Evolutionary conservation across 371 early-diverging fungal species (phyloP).

Genomic region (Mucor mucedo): DNA sequence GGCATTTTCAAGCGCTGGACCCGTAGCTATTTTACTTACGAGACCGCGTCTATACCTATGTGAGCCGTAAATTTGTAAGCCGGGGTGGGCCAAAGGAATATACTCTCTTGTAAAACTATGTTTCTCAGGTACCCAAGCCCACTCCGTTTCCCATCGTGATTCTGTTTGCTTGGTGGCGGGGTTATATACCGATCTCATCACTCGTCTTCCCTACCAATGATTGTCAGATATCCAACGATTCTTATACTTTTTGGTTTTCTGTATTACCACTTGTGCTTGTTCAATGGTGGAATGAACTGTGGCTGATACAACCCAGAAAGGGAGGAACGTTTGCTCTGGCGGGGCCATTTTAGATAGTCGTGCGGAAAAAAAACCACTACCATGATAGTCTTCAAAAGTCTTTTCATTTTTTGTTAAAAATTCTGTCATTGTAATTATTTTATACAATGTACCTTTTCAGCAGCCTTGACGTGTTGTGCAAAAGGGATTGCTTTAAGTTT

Average conservation of each 20-base stretch:
- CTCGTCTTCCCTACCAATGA: conserved; percentile 38
- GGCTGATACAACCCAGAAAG: conserved; percentile 66
- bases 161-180: conserved; percentile 52
- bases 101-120: conserved; percentile 53
- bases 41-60: conserved; percentile 64
- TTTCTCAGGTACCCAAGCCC: conserved; percentile 55
- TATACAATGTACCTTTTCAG: conserved; percentile 48
- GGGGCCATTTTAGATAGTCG: conserved; percentile 46
- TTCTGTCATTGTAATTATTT: background rate
- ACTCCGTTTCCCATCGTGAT: conserved; percentile 58
- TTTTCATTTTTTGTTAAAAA: conserved; percentile 13
- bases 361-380: conserved; percentile 65
- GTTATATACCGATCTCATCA: conserved; percentile 49
- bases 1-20: conserved; percentile 53
- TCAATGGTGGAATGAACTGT: conserved; percentile 54
- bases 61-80: conserved; percentile 62
- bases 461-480: conserved; percentile 58
- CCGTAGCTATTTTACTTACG: conserved; percentile 56
- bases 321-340: conserved; percentile 61
- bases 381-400: conserved; percentile 62
- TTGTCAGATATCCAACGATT: background rate
- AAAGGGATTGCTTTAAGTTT: conserved; percentile 63
- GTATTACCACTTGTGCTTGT: conserved; percentile 60
- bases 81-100: conserved; percentile 46
- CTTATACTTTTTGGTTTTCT: background rate